Percentiles rank a stretch among this genome's conserved stretches.
Conservation (phyloP, 306 rosid species). For the Cicer bijugum region DNA sequence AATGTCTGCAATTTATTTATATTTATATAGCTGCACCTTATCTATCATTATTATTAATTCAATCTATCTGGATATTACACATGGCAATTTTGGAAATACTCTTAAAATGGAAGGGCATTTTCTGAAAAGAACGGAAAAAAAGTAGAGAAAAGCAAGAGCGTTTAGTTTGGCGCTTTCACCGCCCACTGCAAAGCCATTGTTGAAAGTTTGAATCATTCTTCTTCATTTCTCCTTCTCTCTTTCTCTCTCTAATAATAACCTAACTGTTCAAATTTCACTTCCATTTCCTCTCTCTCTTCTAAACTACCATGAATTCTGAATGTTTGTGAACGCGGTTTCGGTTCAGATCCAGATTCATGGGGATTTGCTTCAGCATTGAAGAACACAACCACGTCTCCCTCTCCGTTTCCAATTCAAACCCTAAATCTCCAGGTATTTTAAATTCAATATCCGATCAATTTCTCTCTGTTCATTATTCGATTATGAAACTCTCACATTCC, state of each 20-base stretch:
- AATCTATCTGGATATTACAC: background rate
- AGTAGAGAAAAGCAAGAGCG: slow-evolving; percentile 32
- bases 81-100: slow-evolving; percentile 45
- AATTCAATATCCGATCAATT: background rate
- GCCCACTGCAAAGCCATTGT: slow-evolving; percentile 47
- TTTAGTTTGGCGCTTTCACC: slow-evolving; percentile 63
- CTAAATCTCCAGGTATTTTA: slow-evolving; percentile 49
- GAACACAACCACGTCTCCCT: slow-evolving; percentile 41
- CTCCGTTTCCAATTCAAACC: slow-evolving; percentile 44
- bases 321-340: slow-evolving; percentile 35
- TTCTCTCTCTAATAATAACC: slow-evolving; percentile 28
- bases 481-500: background rate
- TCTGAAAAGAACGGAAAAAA: slow-evolving; percentile 2
- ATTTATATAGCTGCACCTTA: no score
- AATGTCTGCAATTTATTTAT: no score
- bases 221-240: slow-evolving; percentile 22
- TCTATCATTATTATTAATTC: no score
- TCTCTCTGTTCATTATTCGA: background rate
- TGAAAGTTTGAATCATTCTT: slow-evolving; percentile 46
- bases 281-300: background rate
- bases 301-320: background rate
- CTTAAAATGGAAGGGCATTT: background rate
- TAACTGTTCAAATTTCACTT: slow-evolving; percentile 20
- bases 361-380: slow-evolving; percentile 84
- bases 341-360: slow-evolving; percentile 65